phyloP scores from a whole-genome alignment of 78 protist species.

The Parvularia atlantis region DNA sequence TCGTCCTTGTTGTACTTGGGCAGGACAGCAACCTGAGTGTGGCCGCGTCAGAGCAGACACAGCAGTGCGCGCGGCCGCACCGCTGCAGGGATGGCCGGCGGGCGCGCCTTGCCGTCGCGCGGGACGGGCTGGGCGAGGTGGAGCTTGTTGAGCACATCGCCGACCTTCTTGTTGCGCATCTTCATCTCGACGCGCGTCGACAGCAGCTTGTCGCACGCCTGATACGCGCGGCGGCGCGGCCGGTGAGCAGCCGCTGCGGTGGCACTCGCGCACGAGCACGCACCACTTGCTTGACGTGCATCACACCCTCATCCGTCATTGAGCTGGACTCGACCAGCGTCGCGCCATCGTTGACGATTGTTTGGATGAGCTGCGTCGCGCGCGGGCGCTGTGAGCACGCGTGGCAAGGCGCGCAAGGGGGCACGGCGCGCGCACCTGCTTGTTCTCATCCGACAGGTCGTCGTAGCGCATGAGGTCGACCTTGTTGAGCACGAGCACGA shows the following conservation, averaged over 20 bases:
- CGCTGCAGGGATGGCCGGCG: too few relatives aligned
- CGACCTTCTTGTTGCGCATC: neutral
- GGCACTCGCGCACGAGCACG: neutral
- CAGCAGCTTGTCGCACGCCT: constrained; percentile 84
- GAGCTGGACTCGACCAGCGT: constrained; percentile 45
- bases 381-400: too few relatives aligned
- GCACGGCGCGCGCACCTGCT: too few relatives aligned
- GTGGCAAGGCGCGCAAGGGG: too few relatives aligned
- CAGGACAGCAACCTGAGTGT: too few relatives aligned
- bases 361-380: constrained; percentile 21
- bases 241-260: too few relatives aligned
- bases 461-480: constrained; percentile 58
- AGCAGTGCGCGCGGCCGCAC: too few relatives aligned
- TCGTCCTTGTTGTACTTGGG: too few relatives aligned
- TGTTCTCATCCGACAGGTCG: constrained; percentile 52
- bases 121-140: constrained; percentile 72
- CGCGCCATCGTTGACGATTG: constrained; percentile 21
- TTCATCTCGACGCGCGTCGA: constrained; percentile 65
- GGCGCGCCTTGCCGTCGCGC: constrained; percentile 49
- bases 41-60: too few relatives aligned
- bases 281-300: constrained; percentile 52
- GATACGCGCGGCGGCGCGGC: too few relatives aligned
- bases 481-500: constrained; percentile 87
- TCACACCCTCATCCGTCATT: constrained; percentile 75
- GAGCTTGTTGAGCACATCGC: constrained; percentile 39